Evolutionary conservation across 352 stramenopile species (phyloP), one percentile per base, ranked within the genome.

Genomic region (Phytophthora megakarya): DNA sequence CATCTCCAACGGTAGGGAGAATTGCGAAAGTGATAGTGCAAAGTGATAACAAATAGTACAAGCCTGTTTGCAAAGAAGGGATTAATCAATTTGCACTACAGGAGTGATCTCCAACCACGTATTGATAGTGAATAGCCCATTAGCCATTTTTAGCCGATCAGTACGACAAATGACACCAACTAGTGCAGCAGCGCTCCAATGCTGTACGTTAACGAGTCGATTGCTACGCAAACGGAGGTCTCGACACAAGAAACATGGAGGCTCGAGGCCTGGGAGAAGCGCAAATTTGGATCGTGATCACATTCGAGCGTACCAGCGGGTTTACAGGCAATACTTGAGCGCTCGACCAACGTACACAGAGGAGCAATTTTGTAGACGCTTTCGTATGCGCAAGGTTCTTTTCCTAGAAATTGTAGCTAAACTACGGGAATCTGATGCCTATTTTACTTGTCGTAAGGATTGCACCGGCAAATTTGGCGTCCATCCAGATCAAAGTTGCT

Each of bases 371-470:
- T 22, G 53, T 1, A 15, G 30, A 16, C 42, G 19, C 19, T 61
- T 53, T 30, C 42, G 43, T 3, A 53, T 47, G 53, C 19, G 23
- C 18, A 38, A 30, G 9, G n/a, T 1, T 3, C 33, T 61, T 6
- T 61, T 61, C 15, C 8, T 48, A 2, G n/a, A 6, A 16, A 1
- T 52, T 28, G n/a, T 61, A 5, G 6, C 44, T 3, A 10, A 0
- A 18, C 3, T 51, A 9, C 15, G 43, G 9, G 11, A 33, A 5
- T 5, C 16, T 22, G 42, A 61, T 26, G 12, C 7, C 3, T 52
- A 53, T 16, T 61, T 53, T 19, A 53, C 19, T 1, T 53, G 32
- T 28, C 18, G 30, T 16, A 61, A 53, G 25, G 43, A 62, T 23
- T 52, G 42, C 13, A 62, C 53, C 1, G 43, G 53, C 5, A 61